phyloP scores from a whole-genome alignment of 192 early-diverging fungal genomes.

The Coemansia sp. region DNA sequence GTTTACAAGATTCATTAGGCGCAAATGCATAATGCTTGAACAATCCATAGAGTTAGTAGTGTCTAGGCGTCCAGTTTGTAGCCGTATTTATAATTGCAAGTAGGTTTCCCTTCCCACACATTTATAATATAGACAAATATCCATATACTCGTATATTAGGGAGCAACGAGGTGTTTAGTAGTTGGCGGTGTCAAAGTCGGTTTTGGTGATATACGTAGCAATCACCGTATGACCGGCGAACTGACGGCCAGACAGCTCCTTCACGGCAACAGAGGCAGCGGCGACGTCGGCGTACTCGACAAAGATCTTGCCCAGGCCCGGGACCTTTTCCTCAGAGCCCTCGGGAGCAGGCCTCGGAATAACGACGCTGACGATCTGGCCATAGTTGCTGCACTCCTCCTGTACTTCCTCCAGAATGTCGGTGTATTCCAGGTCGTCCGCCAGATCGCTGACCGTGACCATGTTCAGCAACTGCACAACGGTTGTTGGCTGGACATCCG shows the following conservation, averaged over 20 bases:
- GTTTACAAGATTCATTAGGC: no score
- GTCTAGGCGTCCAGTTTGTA: no score
- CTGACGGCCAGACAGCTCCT: slow-evolving; percentile 86
- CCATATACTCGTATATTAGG: no score
- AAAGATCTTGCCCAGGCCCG: slow-evolving; percentile 93
- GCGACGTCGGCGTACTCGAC: slow-evolving; percentile 67
- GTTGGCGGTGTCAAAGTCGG: slow-evolving; percentile 66
- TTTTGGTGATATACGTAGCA: slow-evolving; percentile 77
- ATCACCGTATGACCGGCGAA: slow-evolving; percentile 94
- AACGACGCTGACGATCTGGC: slow-evolving; percentile 71
- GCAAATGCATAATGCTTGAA: no score
- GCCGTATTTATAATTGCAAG: no score
- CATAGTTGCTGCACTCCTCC: slow-evolving; percentile 89
- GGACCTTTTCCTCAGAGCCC: slow-evolving; percentile 38
- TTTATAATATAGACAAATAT: no score
- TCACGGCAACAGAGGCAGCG: slow-evolving; percentile 66
- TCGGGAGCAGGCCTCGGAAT: slow-evolving; percentile 76
- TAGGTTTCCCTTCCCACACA: no score
- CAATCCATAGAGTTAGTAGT: no score
- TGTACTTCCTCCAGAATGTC: slow-evolving; percentile 90
- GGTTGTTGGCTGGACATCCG: slow-evolving; percentile 61
- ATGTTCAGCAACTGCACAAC: slow-evolving; percentile 94
- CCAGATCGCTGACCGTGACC: slow-evolving; percentile 84
- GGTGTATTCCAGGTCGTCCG: slow-evolving; percentile 81
- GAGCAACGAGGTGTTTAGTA: slow-evolving; percentile 37